Percentiles rank a stretch among this genome's conserved stretches.
phyloP scores from a whole-genome alignment of 2,329 filamentous ascomycete genomes.

The Diaporthe destruens region DNA sequence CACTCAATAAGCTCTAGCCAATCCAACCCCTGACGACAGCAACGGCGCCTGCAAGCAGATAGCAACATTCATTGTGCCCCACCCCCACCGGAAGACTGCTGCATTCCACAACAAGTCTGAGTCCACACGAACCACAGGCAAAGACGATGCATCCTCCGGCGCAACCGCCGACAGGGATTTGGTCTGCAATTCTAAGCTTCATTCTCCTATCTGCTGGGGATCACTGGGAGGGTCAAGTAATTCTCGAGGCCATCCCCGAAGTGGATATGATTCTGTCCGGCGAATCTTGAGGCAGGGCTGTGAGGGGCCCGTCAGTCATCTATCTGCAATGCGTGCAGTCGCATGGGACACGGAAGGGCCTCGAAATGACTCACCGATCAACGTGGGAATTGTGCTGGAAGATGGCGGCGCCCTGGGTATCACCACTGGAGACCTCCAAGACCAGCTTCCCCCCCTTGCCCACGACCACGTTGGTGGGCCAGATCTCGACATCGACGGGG shows the following conservation, averaged over 20 bases:
- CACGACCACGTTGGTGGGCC: conserved; percentile 72
- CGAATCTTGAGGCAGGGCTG: conserved; percentile 62
- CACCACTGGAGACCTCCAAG: conserved; percentile 67
- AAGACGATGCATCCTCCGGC: not conserved
- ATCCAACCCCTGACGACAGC: too few relatives aligned
- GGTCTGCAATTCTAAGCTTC: not conserved
- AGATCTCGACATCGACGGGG: conserved; percentile 71
- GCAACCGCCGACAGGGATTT: not conserved
- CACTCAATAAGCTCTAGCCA: too few relatives aligned
- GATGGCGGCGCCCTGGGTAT: conserved; percentile 71
- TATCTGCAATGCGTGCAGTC: not conserved
- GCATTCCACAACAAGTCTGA: not conserved
- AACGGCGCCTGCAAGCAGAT: too few relatives aligned
- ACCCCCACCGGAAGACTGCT: conserved; percentile 15
- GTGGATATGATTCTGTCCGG: conserved; percentile 68
- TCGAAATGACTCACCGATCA: conserved; percentile 56
- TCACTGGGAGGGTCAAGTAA: conserved; percentile 65
- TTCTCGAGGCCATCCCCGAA: conserved; percentile 63
- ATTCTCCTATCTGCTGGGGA: conserved; percentile 51
- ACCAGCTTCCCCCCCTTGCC: conserved; percentile 63
- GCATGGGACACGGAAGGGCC: not conserved
- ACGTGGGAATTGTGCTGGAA: conserved; percentile 65
- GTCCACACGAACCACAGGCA: conserved; percentile 2
- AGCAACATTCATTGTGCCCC: not conserved
- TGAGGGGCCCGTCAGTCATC: conserved; percentile 15